Evolutionary conservation across 495 filamentous ascomycete species (phyloP), one percentile per base, ranked within the genome.

Genomic region (Aspergillus heteromorphus): DNA sequence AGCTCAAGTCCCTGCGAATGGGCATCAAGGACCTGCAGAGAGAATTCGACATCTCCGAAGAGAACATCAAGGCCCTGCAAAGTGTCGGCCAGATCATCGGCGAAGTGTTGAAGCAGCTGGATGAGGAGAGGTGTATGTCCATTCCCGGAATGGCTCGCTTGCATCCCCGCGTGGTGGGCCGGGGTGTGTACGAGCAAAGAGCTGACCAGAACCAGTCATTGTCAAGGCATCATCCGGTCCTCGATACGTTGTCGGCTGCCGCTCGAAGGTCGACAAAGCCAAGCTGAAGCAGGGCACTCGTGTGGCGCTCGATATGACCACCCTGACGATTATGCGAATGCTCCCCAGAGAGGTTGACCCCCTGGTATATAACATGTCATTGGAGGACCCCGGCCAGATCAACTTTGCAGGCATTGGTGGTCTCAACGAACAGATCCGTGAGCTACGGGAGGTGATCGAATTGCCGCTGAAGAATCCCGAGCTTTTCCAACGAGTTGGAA

Each of bases 321-420:
- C 95, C 14, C 86, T 99, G 57, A 99, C 95, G 23, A 99, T 99
- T 72, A 99, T 99, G 95, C 89, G 95, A 55, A 99, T 99, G 95
- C 76, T 99, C 38, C 95, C 95, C 38, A 89, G 95, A 60, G 95
- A 99, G 77, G 95, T 99, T 58, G 95, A 99, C 67, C 95, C 95
- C 16, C 75, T 97, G 59, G 95, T 99, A 48, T 99, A 99, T 81
- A 99, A 97, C 78, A 99, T 99, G 95, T 99, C 95, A 40, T 75
- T 99, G 53, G 95, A 97, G 72, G 95, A 99, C 66, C 93, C 95
- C 1, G 95, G 95, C 17, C 91, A 97, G 70, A 87, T 99, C 70
- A 96, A 87, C 77, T 99, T 99, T 65, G 92, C 85, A n/a, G 95
- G 95, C 58, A 99, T 99, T 65, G 95, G 95, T 75, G 95, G 95